phyloP scores from a whole-genome alignment of 805 yeast species.

The Ogataea sp. region DNA sequence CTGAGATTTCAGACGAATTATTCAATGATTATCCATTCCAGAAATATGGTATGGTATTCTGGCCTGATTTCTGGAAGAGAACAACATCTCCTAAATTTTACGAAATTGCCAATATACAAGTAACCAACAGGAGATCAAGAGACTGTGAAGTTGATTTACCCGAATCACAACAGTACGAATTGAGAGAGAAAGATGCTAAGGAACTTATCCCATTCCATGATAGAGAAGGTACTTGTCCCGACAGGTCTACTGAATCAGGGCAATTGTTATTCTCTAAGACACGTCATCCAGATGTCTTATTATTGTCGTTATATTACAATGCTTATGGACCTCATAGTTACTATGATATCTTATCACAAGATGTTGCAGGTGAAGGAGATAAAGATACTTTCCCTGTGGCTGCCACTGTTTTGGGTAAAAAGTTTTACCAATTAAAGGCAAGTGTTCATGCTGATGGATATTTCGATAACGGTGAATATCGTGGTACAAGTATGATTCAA shows the following conservation, averaged over 20 bases:
- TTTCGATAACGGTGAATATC: constrained; percentile 24
- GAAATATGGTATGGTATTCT: constrained; percentile 40
- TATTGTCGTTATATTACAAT: constrained; percentile 45
- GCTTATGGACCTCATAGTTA: constrained; percentile 41
- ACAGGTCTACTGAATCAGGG: constrained; percentile 49
- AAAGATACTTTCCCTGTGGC: constrained; percentile 54
- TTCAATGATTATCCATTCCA: constrained; percentile 50
- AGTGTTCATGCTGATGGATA: constrained; percentile 44
- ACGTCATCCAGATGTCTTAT: constrained; percentile 37
- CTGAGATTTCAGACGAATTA: constrained; percentile 36
- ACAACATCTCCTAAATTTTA: constrained; percentile 45
- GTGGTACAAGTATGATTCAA: constrained; percentile 44
- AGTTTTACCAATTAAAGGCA: constrained; percentile 42
- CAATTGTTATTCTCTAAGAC: constrained; percentile 42
- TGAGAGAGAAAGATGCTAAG: constrained; percentile 5
- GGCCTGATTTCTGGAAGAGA: constrained; percentile 58
- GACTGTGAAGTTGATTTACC: constrained; percentile 21
- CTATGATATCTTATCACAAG: constrained; percentile 40
- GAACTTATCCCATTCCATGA: constrained; percentile 38
- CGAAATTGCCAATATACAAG: constrained; percentile 31
- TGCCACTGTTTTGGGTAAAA: constrained; percentile 32
- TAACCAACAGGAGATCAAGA: constrained; percentile 24
- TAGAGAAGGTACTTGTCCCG: constrained; percentile 43
- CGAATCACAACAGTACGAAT: constrained; percentile 7
- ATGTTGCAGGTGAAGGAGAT: constrained; percentile 48